Conservation (phyloP, 2,329 filamentous ascomycete genomes). For the Zymoseptoria pseudotritici region DNA sequence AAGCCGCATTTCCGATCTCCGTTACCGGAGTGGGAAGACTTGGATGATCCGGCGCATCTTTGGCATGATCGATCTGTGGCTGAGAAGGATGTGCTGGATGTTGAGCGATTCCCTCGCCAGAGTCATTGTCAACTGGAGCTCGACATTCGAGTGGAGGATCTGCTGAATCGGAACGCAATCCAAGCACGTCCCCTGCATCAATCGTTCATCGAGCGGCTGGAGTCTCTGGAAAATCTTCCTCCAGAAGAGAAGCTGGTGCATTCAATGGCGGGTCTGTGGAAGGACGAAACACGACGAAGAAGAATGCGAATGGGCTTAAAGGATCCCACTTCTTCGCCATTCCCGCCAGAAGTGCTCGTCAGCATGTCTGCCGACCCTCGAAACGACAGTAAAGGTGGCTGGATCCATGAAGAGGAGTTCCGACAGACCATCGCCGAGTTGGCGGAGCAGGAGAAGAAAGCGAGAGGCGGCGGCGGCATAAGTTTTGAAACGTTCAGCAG, state of each 20-base stretch:
- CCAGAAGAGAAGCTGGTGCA: constrained; percentile 74
- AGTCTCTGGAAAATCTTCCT: constrained; percentile 46
- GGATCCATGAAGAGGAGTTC: constrained; percentile 89
- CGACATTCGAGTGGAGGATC: constrained; percentile 82
- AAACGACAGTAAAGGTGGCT: constrained; percentile 64
- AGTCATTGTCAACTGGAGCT: constrained; percentile 88
- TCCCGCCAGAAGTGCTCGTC: constrained; percentile 70
- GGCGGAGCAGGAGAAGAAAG: constrained; percentile 55
- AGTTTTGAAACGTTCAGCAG: constrained; percentile 62
- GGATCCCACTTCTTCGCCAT: constrained; percentile 63
- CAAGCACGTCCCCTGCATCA: constrained; percentile 75
- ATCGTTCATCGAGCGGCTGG: constrained; percentile 68
- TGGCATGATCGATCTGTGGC: constrained; percentile 76
- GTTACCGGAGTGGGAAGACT: constrained; percentile 60
- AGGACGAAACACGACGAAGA: constrained; percentile 74
- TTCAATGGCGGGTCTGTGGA: constrained; percentile 92
- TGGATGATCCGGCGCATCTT: constrained; percentile 54
- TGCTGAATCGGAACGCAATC: constrained; percentile 72
- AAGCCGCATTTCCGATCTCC: constrained; percentile 68
- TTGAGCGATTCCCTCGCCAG: constrained; percentile 60
- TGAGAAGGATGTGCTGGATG: constrained; percentile 51
- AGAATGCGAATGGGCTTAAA: constrained; percentile 62
- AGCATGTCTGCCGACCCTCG: constrained; percentile 83
- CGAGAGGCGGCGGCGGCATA: constrained; percentile 36
- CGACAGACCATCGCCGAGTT: constrained; percentile 57